These are phyloP conservation scores for Coniochaeta sp. DNA, from an alignment of 2,329 filamentous ascomycete genomes.

Conservation along the genomic window DNA sequence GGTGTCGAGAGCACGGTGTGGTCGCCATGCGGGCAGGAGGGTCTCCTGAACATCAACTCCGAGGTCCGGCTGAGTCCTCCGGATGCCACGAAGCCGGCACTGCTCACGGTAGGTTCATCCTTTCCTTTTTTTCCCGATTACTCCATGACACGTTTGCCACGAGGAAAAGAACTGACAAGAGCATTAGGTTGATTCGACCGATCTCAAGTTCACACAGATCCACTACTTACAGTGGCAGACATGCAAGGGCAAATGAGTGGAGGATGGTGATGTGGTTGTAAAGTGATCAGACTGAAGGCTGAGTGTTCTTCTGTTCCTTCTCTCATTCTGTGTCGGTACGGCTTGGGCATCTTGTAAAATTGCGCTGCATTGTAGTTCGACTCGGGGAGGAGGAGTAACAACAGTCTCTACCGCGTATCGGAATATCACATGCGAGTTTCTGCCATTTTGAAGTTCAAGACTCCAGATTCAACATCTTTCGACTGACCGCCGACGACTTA, in stretches of 20 bases:
- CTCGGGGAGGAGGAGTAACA: background rate
- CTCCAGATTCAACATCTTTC: too few species aligned
- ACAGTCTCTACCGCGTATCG: background rate
- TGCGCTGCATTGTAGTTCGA: background rate
- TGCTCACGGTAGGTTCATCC: conserved; percentile 17
- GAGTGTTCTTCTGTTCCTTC: background rate
- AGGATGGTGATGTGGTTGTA: background rate
- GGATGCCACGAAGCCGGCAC: conserved; percentile 11
- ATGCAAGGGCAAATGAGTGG: conserved; percentile 7
- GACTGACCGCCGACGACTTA: too few species aligned
- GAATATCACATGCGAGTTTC: background rate
- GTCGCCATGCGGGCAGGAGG: conserved; percentile 42
- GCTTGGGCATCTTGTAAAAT: background rate
- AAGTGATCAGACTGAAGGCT: background rate
- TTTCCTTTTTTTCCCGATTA: background rate
- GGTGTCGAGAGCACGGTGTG: conserved; percentile 38
- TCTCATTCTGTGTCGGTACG: background rate
- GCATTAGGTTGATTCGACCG: conserved; percentile 19
- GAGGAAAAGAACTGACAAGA: background rate
- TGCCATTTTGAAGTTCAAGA: too few species aligned
- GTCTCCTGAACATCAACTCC: conserved; percentile 46
- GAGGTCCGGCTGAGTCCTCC: conserved; percentile 29
- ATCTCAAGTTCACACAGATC: conserved; percentile 20
- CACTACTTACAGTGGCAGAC: conserved; percentile 20
- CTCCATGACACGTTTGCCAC: background rate